Evolutionary conservation across 129 eudicot genomes (phyloP), one percentile per base, ranked within the genome.

Genomic region (Tagetes erecta): DNA sequence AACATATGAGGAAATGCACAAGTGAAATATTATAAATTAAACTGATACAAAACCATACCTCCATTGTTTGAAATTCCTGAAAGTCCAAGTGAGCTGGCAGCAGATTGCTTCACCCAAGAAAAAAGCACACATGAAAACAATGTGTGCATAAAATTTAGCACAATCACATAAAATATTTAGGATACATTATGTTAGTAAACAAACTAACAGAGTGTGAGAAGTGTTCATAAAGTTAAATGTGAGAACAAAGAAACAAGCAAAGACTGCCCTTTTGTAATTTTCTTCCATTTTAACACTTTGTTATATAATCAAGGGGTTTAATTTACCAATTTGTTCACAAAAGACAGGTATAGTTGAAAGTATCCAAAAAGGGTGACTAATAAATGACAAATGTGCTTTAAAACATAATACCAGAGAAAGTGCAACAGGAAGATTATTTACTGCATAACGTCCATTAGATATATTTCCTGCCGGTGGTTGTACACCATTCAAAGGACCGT

Each of bases 361-460:
- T 14, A n/a, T 60, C 35, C 53, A 65, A 12, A 68, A 8, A 52
- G 50, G 34, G 70, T 33, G 47, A 60, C 58, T 67, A 57, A 9
- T 3, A 8, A 55, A 57, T 76, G 40, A 67, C 6, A 40, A 56
- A 13, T 0, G n/a, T 38, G 46, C 51, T 36, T 38, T 12, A 68
- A 71, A 49, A 20, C 12, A 65, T 37, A 53, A 64, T 74, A 90
- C 96, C 96, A 85, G 93, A 75, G 93, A 87, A 82, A 90, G 91
- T 47, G 80, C 83, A 79, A 76, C 84, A 39, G 91, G 91, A 52
- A 85, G 83, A 87, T 78, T 84, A 79, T 87, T 90, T 46, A 90
- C 90, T 40, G 86, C 74, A 76, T 81, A 90, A 75, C 96, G 86
- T 52, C 96, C 96, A 44, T 75, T 90, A 65, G 93, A 82, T 79